Percentiles rank a stretch among this genome's conserved stretches.
These are phyloP conservation scores for Elsinoe necatrix DNA, from an alignment of 2,329 filamentous ascomycete species.

Conservation along the genomic window DNA sequence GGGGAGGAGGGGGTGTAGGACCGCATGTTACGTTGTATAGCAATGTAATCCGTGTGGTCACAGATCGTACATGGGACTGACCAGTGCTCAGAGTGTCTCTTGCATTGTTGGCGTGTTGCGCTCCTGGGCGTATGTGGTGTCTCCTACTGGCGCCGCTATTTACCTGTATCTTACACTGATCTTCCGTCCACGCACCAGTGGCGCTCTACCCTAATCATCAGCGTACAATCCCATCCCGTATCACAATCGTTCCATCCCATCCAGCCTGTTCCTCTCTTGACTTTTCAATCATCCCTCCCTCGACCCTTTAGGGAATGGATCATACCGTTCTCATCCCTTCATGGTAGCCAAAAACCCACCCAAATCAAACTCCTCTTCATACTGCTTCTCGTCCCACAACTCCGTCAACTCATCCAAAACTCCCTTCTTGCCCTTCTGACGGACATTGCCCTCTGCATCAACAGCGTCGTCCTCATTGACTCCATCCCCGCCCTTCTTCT, in stretches of 20 bases:
- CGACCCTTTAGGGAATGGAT: not conserved
- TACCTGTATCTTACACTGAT: not conserved
- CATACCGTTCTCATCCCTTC: constrained; percentile 45
- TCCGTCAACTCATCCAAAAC: constrained; percentile 93
- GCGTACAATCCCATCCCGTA: not conserved
- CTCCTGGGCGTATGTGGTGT: not conserved
- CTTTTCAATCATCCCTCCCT: not conserved
- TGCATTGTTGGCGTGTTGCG: not conserved
- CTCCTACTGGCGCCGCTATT: not conserved
- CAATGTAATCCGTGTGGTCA: not conserved
- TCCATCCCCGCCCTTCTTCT: constrained; percentile 52
- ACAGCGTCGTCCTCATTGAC: constrained; percentile 69
- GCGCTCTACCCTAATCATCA: not conserved
- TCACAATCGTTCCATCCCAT: not conserved
- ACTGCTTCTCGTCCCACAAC: constrained; percentile 94
- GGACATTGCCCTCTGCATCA: constrained; percentile 75
- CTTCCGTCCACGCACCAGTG: not conserved
- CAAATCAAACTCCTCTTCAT: constrained; percentile 95
- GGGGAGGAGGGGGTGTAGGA: constrained; percentile 32
- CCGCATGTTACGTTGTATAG: not conserved
- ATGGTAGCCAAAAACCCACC: constrained; percentile 94
- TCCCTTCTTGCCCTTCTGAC: constrained; percentile 92
- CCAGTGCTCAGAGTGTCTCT: not conserved
- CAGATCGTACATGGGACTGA: not conserved
- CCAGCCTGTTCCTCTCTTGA: too few species aligned